A percentile compares a stretch with the other conserved stretches of the same genome.
These are phyloP conservation scores for Colletotrichum eremochloae DNA, from an alignment of 2,329 filamentous ascomycete species.

Conservation along the genomic window DNA sequence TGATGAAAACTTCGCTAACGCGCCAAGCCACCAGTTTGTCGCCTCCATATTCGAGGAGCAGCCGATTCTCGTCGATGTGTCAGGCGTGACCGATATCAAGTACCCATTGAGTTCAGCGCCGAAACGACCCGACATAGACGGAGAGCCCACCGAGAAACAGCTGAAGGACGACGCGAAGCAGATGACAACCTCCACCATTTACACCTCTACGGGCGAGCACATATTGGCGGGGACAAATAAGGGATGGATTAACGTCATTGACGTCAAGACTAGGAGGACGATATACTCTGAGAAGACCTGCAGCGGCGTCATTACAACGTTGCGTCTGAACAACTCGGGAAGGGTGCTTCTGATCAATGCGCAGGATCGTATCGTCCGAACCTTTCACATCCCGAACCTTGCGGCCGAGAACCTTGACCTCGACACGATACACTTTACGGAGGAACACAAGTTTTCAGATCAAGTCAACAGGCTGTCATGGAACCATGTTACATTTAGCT, in stretches of 20 bases:
- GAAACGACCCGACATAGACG: conserved; percentile 77
- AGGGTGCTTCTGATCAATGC: conserved; percentile 92
- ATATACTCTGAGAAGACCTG: conserved; percentile 93
- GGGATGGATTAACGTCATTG: conserved; percentile 95
- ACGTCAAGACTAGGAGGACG: conserved; percentile 82
- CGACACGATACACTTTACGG: conserved; percentile 87
- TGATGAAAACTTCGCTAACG: conserved; percentile 12
- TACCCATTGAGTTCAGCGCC: conserved; percentile 85
- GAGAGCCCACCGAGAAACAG: conserved; percentile 85
- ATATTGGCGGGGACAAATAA: conserved; percentile 95
- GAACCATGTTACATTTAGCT: conserved; percentile 97
- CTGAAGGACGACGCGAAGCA: conserved; percentile 93
- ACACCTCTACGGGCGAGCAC: conserved; percentile 86
- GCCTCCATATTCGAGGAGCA: conserved; percentile 95
- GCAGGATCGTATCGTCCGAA: conserved; percentile 94
- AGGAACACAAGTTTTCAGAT: conserved; percentile 99
- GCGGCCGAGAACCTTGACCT: conserved; percentile 78
- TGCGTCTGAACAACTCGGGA: conserved; percentile 87
- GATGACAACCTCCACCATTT: conserved; percentile 92
- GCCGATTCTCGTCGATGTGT: conserved; percentile 87
- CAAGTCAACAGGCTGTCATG: conserved; percentile 94
- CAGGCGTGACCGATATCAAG: conserved; percentile 77
- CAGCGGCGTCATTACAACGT: conserved; percentile 86
- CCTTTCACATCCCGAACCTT: conserved; percentile 88
- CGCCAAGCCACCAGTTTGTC: conserved; percentile 77